Conservation (phyloP, 768 basidiomycete species). For the Cystobasidium tubakii region DNA sequence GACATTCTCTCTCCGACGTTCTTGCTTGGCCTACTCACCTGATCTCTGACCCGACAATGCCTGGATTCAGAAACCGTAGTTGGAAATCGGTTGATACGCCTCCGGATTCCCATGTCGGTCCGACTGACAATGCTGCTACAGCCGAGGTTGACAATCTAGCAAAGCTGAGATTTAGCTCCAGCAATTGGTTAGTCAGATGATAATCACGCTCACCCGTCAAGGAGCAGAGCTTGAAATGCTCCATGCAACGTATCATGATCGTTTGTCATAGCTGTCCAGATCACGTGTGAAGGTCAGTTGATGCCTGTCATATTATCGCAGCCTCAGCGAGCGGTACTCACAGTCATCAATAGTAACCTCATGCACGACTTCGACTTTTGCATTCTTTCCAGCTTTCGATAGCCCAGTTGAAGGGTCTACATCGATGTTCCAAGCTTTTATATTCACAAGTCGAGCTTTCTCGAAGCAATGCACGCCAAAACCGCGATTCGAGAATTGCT, state of each 20-base stretch:
- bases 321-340: not conserved
- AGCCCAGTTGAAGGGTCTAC: not conserved
- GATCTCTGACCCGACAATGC: not conserved
- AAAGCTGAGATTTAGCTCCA: no score
- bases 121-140: not conserved
- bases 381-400: conserved; percentile 7
- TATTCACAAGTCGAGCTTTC: not conserved
- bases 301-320: not conserved
- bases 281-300: not conserved
- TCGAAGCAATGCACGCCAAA: conserved; percentile 5
- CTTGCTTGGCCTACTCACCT: no score
- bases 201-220: not conserved
- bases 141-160: not conserved
- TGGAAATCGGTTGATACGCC: conserved; percentile 3
- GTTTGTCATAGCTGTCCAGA: conserved; percentile 9
- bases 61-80: conserved; percentile 13
- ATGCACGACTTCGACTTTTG: not conserved
- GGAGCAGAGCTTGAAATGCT: conserved; percentile 5
- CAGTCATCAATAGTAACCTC: not conserved
- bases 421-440: conserved; percentile 4
- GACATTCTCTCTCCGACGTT: no score
- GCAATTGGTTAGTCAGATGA: not conserved
- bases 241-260: conserved; percentile 18
- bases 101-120: not conserved
- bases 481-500: conserved; percentile 2